phyloP scores from a whole-genome alignment of 2,329 filamentous ascomycete genomes.

The Colletotrichum tanaceti region DNA sequence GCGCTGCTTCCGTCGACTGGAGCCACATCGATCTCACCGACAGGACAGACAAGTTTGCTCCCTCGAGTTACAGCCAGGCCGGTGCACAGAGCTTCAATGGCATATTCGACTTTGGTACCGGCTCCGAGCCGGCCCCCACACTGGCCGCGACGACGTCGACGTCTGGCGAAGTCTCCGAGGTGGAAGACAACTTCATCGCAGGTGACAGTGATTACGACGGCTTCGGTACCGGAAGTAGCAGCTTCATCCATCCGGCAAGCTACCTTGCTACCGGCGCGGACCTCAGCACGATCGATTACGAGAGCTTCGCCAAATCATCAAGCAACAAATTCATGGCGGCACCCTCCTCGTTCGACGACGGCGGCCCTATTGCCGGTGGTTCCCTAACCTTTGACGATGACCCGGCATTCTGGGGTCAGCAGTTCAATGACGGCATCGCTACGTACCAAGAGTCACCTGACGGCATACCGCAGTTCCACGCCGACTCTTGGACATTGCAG shows the following conservation, averaged over 20 bases:
- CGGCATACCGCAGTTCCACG: conserved; percentile 30
- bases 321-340: conserved; percentile 59
- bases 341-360: conserved; percentile 53
- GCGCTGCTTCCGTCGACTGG: conserved; percentile 63
- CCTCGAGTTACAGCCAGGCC: conserved; percentile 67
- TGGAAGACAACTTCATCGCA: conserved; percentile 67
- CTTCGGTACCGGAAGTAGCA: conserved; percentile 60
- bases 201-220: conserved; percentile 62
- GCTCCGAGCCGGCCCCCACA: conserved; percentile 65
- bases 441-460: conserved; percentile 50
- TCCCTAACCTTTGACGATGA: conserved; percentile 65
- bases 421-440: conserved; percentile 52
- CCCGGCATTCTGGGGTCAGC: conserved; percentile 61
- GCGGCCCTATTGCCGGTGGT: conserved; percentile 52
- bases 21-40: conserved; percentile 60
- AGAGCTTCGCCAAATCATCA: conserved; percentile 65
- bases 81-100: conserved; percentile 63
- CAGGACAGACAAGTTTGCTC: conserved; percentile 60
- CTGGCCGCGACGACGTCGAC: conserved; percentile 69
- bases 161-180: conserved; percentile 75
- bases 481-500: conserved; percentile 37
- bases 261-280: conserved; percentile 59
- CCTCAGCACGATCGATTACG: conserved; percentile 64
- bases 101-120: conserved; percentile 62
- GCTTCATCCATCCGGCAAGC: conserved; percentile 45